Evolutionary conservation across 768 basidiomycete species (phyloP).

Genomic region (Melanogaster broomeanus): DNA sequence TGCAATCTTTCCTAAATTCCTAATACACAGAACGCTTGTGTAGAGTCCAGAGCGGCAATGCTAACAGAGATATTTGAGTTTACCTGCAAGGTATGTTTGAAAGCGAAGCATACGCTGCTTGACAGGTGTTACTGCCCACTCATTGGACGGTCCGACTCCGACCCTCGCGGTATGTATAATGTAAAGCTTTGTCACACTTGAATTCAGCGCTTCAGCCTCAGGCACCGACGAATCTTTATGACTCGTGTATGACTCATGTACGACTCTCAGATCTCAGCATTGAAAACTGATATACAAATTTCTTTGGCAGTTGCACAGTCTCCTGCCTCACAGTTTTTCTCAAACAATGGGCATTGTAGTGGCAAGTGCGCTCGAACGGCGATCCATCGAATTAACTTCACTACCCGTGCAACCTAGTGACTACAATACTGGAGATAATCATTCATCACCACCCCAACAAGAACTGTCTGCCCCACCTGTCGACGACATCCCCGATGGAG

Average conservation of each 20-base stretch:
- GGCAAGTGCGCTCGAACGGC: neutral
- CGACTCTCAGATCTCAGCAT: too few species aligned
- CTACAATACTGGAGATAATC: neutral
- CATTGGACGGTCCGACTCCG: neutral
- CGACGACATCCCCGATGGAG: conserved; percentile 28
- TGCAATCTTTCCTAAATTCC: neutral
- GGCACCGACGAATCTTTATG: neutral
- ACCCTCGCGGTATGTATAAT: neutral
- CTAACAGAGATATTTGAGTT: neutral
- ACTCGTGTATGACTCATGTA: conserved; percentile 5
- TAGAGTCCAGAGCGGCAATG: neutral
- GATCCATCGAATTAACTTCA: neutral
- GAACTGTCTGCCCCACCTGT: neutral
- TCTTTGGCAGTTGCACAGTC: neutral
- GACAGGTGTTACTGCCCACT: too few species aligned
- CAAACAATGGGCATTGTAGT: neutral
- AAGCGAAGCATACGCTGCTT: too few species aligned
- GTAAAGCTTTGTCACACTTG: neutral
- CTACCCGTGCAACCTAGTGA: neutral
- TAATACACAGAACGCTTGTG: neutral
- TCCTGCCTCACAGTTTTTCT: neutral
- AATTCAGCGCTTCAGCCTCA: neutral
- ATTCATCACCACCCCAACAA: neutral
- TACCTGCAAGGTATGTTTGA: too few species aligned
- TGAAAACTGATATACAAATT: conserved; percentile 1